phyloP scores from a whole-genome alignment of 2,329 filamentous ascomycete genomes.

The Fusarium albidum region DNA sequence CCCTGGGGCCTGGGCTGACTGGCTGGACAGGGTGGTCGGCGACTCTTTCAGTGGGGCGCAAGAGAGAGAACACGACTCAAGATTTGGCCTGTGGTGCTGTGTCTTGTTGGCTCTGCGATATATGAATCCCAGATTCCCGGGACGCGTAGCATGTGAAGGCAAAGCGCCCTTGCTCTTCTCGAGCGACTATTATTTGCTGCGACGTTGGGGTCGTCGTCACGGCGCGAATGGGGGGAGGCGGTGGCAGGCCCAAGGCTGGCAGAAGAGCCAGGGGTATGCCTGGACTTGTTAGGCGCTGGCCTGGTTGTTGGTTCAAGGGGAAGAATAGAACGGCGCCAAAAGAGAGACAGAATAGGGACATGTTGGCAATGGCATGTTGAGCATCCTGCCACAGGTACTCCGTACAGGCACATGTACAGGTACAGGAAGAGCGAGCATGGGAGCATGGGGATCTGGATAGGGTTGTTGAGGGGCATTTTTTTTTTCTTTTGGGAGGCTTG shows the following conservation, averaged over 20 bases:
- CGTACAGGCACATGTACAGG: too few relatives aligned
- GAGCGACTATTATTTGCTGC: slow-evolving; percentile 14
- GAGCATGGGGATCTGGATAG: not conserved
- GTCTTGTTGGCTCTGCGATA: slow-evolving; percentile 18
- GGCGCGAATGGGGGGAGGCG: too few relatives aligned
- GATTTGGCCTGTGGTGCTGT: slow-evolving; percentile 18
- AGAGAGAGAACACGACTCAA: slow-evolving; percentile 13
- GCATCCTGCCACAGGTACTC: too few relatives aligned
- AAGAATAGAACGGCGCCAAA: not conserved
- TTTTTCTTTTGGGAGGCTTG: slow-evolving; percentile 9
- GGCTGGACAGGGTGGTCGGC: not conserved
- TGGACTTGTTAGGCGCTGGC: not conserved
- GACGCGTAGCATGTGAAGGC: slow-evolving; percentile 14
- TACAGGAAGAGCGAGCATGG: too few relatives aligned
- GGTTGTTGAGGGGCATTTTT: not conserved
- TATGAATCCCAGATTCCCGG: slow-evolving; percentile 28
- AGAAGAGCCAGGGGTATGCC: not conserved
- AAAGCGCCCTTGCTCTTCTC: slow-evolving; percentile 18
- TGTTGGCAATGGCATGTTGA: too few relatives aligned
- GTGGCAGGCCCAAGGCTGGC: too few relatives aligned
- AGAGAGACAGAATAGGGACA: slow-evolving; percentile 1
- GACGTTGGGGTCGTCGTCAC: slow-evolving; percentile 23
- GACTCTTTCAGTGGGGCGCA: slow-evolving; percentile 2
- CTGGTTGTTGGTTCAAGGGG: not conserved
- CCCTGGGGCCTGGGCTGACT: slow-evolving; percentile 1